Base-by-base conservation (phyloP, 768 basidiomycete species). In the Trametes gibbosa region DNA sequence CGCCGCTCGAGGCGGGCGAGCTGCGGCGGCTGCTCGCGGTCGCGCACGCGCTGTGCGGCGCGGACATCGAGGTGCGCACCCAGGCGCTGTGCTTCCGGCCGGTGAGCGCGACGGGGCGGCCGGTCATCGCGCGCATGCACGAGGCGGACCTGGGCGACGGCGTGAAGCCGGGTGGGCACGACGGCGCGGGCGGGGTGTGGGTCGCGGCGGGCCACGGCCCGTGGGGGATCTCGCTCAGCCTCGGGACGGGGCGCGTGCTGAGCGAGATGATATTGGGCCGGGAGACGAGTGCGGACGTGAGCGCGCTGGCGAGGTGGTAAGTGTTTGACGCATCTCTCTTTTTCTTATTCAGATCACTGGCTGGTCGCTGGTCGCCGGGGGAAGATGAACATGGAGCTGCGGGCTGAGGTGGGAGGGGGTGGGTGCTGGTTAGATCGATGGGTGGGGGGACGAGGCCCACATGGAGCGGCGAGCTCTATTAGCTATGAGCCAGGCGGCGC, bases 201-300 rank as follows among this genome's bases (percentile, higher is more conserved):
- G 63, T 75, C 49, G 68, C 73, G 27, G 68, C 72, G 0, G 76
- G 74, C 4, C 74, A 75, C 53, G 76, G 74, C n/a, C 73, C 74
- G 29, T 77, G 76, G 76, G 73, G 73, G 45, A 72, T 75, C 58
- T 63, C 62, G 25, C 53, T 74, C 42, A 67, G 71, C 42, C 64
- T 73, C 17, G 74, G 71, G 37, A 72, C 71, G 42, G 73, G 73
- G 23, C 54, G 61, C 17, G 70, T 73, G 12, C 53, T 75, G 35
- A 64, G 65, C 41, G 69, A 73, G 65, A 65, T 69, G 62, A 60
- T 72, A 34, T 63, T 73, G 4, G 63, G 69, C 12, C 56, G 63
- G 49, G 49, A 61, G 64, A 56, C 70, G 35, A 70, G 68, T 42
- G 68, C 66, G 45, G 71, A 74, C 55, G 63, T 73, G 34, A 41